phyloP scores from a whole-genome alignment of 2,329 filamentous ascomycete species.

The Penicillium janthinellum region DNA sequence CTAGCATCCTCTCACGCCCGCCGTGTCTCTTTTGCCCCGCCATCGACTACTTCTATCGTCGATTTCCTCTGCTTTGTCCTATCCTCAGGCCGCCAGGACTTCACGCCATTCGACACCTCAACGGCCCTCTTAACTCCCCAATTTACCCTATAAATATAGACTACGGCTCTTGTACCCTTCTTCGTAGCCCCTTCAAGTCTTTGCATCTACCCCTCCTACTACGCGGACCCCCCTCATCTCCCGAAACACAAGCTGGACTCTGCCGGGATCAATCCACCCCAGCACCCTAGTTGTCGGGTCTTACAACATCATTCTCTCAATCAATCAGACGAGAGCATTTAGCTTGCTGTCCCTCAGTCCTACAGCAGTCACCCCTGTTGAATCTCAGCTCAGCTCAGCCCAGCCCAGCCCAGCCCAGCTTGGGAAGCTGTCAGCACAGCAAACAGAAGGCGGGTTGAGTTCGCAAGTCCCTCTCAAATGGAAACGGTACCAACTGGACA shows the following conservation, averaged over 20 bases:
- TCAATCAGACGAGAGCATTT: not conserved
- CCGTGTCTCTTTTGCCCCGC: not conserved
- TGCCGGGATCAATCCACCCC: not conserved
- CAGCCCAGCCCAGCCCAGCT: too few species aligned
- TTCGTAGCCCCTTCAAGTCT: not conserved
- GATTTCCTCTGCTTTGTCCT: not conserved
- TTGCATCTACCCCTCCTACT: not conserved
- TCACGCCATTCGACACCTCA: not conserved
- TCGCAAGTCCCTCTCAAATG: not conserved
- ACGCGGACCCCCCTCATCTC: not conserved
- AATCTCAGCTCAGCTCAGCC: not conserved
- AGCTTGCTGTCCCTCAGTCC: not conserved
- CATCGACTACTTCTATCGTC: not conserved
- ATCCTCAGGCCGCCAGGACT: conserved; percentile 2
- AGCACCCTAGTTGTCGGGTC: not conserved
- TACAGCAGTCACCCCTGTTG: not conserved
- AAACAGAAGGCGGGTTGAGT: not conserved
- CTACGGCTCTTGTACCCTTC: not conserved
- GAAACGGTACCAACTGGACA: conserved; percentile 6
- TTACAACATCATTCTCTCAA: not conserved
- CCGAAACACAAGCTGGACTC: not conserved
- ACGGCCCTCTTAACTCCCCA: not conserved
- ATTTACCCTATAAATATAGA: conserved; percentile 1
- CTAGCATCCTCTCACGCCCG: not conserved
- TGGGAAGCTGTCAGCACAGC: not conserved